These are phyloP conservation scores for Apostasia shenzhenica DNA, from an alignment of 106 monocot species.

Conservation along the genomic window DNA sequence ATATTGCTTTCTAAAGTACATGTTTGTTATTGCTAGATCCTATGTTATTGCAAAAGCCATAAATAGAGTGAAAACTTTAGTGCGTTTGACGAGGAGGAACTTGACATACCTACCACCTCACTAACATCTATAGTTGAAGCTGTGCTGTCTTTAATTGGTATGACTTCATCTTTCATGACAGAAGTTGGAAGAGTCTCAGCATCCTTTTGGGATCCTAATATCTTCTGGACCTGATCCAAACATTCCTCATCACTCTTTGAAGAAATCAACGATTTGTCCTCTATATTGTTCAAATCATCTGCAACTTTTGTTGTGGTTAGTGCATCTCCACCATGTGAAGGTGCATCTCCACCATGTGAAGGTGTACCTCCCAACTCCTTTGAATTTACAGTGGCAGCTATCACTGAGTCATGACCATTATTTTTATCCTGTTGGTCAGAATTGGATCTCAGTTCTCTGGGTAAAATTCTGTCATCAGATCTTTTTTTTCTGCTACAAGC, in stretches of 20 bases:
- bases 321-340: conserved; percentile 10
- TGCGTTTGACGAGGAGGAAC: neutral
- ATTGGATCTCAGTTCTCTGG: conserved; percentile 2
- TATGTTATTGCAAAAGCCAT: too few species aligned
- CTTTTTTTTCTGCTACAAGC: neutral
- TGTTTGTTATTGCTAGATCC: too few species aligned
- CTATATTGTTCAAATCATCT: conserved; percentile 8
- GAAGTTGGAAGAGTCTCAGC: conserved; percentile 5
- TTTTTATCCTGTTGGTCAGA: conserved; percentile 10
- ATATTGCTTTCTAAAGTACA: too few species aligned
- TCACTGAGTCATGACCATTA: conserved; percentile 10
- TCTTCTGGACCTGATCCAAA: conserved; percentile 10
- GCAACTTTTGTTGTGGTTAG: conserved; percentile 4
- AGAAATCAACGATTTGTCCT: neutral
- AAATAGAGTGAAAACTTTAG: too few species aligned
- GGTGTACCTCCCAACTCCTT: conserved; percentile 10
- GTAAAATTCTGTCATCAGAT: conserved; percentile 4
- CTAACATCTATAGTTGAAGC: conserved; percentile 8
- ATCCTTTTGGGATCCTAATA: conserved; percentile 4
- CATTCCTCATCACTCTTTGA: neutral
- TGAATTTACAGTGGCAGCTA: neutral
- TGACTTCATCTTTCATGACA: conserved; percentile 19
- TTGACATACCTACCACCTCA: conserved; percentile 17
- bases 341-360: conserved; percentile 5
- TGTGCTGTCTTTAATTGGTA: conserved; percentile 7